Percentiles rank a stretch among this genome's conserved stretches.
These are phyloP conservation scores for Puccinia coronata DNA, from an alignment of 1,284 basidiomycete genomes.

Conservation along the genomic window DNA sequence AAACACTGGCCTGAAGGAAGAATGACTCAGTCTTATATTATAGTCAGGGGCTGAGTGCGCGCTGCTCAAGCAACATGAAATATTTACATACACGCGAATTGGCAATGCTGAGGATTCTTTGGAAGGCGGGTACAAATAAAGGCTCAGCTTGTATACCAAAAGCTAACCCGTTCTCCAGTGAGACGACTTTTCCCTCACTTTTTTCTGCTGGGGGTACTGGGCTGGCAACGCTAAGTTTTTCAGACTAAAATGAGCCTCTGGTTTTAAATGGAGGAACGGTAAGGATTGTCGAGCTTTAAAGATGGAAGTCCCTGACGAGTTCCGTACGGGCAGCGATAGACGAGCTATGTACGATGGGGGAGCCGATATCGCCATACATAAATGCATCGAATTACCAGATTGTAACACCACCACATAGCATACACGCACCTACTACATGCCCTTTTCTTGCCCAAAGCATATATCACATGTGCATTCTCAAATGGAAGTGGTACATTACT, in stretches of 20 bases:
- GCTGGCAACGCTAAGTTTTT: neutral
- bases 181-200: neutral
- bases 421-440: neutral
- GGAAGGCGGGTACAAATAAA: neutral
- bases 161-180: neutral
- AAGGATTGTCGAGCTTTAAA: neutral
- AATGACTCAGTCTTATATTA: neutral
- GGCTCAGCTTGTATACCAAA: neutral
- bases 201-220: neutral
- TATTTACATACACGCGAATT: neutral
- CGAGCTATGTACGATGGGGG: neutral
- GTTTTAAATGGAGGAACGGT: neutral
- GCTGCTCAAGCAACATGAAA: neutral
- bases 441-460: neutral
- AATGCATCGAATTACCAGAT: neutral
- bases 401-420: neutral
- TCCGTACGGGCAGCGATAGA: neutral
- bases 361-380: neutral
- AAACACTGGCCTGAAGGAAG: neutral
- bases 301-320: neutral
- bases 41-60: neutral
- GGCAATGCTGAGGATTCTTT: slow-evolving; percentile 5
- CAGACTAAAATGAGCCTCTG: neutral
- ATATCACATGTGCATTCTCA: too few species aligned
- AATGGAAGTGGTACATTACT: too few species aligned